These are phyloP conservation scores for Euphorbia celastroides DNA, from an alignment of 441 rosid species.

Conservation along the genomic window DNA sequence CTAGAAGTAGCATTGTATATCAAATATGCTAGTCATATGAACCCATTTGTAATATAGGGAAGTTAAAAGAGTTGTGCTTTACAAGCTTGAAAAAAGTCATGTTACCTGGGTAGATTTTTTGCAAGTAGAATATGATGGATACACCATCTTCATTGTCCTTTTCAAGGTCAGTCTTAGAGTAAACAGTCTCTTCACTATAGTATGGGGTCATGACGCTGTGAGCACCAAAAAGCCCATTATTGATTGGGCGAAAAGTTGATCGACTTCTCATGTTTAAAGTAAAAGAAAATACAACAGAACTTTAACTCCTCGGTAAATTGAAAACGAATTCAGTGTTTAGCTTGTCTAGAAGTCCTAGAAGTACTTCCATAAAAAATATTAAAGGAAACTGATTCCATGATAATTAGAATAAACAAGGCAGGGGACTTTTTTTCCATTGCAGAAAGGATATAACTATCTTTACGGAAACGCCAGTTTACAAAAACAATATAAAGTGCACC, in stretches of 20 bases:
- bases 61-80: background rate
- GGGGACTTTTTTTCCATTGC: background rate
- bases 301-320: slow-evolving; percentile 14
- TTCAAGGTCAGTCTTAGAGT: slow-evolving; percentile 87
- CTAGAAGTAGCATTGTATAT: slow-evolving; percentile 29
- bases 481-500: slow-evolving; percentile 35
- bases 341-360: slow-evolving; percentile 8
- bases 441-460: slow-evolving; percentile 4
- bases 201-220: slow-evolving; percentile 95
- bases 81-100: slow-evolving; percentile 16
- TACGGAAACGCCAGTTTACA: background rate
- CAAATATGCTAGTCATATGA: slow-evolving; percentile 14
- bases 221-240: slow-evolving; percentile 21
- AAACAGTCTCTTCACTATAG: slow-evolving; percentile 95
- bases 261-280: background rate
- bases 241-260: slow-evolving; percentile 3
- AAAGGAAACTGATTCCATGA: background rate
- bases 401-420: background rate
- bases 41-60: slow-evolving; percentile 11
- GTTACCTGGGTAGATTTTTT: slow-evolving; percentile 89
- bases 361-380: slow-evolving; percentile 3
- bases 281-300: slow-evolving; percentile 5
- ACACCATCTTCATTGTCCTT: slow-evolving; percentile 98
- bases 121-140: slow-evolving; percentile 89
- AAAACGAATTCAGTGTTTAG: background rate